A percentile compares a stretch with the other conserved stretches of the same genome.
These are phyloP conservation scores for Aspergillus puulaauensis DNA, from an alignment of 2,329 filamentous ascomycete genomes.

Conservation along the genomic window DNA sequence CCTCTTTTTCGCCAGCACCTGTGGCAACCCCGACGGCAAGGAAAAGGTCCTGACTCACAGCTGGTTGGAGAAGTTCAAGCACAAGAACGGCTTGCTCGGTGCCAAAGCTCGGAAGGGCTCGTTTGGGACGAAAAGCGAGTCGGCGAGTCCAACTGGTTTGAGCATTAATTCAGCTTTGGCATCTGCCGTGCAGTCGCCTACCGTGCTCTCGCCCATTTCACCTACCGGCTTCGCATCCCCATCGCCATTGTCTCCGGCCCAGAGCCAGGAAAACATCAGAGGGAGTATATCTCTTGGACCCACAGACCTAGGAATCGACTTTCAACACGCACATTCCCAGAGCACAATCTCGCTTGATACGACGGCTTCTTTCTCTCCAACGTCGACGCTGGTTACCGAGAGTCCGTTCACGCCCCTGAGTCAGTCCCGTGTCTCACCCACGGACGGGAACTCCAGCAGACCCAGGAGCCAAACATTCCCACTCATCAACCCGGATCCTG, in stretches of 20 bases:
- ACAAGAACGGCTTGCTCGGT: constrained; percentile 69
- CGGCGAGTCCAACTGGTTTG: constrained; percentile 61
- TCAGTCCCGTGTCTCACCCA: constrained; percentile 49
- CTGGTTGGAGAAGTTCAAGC: constrained; percentile 95
- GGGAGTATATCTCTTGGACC: constrained; percentile 58
- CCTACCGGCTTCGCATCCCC: constrained; percentile 65
- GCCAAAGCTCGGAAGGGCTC: constrained; percentile 57
- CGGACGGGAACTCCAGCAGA: constrained; percentile 61
- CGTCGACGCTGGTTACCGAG: constrained; percentile 76
- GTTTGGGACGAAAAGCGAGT: constrained; percentile 59
- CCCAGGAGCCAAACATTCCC: constrained; percentile 89
- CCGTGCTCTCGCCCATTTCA: constrained; percentile 70
- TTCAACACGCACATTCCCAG: constrained; percentile 66
- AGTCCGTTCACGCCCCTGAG: constrained; percentile 64
- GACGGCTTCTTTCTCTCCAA: constrained; percentile 69
- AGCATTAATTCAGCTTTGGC: constrained; percentile 55
- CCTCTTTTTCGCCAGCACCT: constrained; percentile 73
- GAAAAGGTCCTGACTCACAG: constrained; percentile 68
- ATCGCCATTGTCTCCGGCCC: constrained; percentile 68
- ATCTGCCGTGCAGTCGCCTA: constrained; percentile 62
- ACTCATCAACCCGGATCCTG: constrained; percentile 55
- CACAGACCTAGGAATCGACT: constrained; percentile 60
- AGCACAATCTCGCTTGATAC: constrained; percentile 67
- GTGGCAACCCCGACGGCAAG: constrained; percentile 69
- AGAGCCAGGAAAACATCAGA: constrained; percentile 69